Evolutionary conservation across 495 filamentous ascomycete genomes (phyloP), one percentile per base, ranked within the genome.

Genomic region (Penicillium cosmopolitanum): DNA sequence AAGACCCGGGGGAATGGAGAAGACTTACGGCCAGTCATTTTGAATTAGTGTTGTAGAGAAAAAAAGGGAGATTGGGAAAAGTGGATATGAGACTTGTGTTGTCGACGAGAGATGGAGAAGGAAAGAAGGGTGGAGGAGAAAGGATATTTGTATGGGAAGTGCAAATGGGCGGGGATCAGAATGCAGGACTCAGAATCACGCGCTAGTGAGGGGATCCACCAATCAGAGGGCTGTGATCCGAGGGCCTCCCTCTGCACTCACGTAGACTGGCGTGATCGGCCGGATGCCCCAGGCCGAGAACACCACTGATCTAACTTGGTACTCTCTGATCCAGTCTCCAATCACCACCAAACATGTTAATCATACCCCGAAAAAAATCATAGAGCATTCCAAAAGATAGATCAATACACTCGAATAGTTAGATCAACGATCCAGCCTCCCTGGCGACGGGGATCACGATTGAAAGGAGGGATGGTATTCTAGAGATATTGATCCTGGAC

Each of bases 11-110:
- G 16, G 21, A 38, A 50, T 53, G 57, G 55, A 44, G 58, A 58
- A 56, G 57, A 87, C 85, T 86, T 77, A 88, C 85, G 85, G 79
- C 85, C 85, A 87, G 85, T 85, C 85, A 88, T 87, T 64, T 72
- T 86, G 81, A 74, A 69, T 65, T 70, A 71, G 63, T 43, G 61
- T 67, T 66, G 61, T 50, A 60, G 65, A 60, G 65, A 67, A 55
- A 61, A 59, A 53, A 54, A 60, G 66, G 72, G 72, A 67, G 71
- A 62, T 63, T 63, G 60, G 62, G 56, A 62, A 63, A 61, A 53
- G 53, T 87, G 67, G 56, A 58, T 71, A 57, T 62, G 64, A 72
- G 65, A 72, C 67, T 69, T 70, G 50, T 25, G 58, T 65, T 69
- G 71, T 74, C 63, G 71, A 71, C 62, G 70, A 71, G 57, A 62